A percentile compares a stretch with the other conserved stretches of the same genome.
Conservation (phyloP, 1,139 yeast genomes). For the Kluyveromyces marxianus region DNA sequence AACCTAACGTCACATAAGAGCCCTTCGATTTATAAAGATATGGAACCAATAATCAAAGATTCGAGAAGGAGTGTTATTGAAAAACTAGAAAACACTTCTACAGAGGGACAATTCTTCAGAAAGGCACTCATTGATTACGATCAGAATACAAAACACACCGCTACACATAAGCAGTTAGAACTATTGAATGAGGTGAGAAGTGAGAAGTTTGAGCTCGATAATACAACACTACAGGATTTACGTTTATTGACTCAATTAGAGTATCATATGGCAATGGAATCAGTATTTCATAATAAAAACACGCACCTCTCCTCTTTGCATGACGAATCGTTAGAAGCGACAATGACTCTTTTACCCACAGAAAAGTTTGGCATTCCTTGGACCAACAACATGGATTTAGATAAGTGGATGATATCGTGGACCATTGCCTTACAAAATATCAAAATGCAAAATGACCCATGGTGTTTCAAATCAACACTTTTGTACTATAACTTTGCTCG, state of each 20-base stretch:
- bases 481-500: slow-evolving; percentile 69
- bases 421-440: slow-evolving; percentile 60
- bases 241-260: slow-evolving; percentile 67
- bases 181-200: slow-evolving; percentile 17
- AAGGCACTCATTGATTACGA: slow-evolving; percentile 12
- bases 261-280: slow-evolving; percentile 57
- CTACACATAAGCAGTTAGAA: slow-evolving; percentile 12
- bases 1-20: slow-evolving; percentile 53
- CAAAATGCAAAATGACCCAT: slow-evolving; percentile 46
- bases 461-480: slow-evolving; percentile 66
- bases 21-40: slow-evolving; percentile 44
- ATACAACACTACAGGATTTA: slow-evolving; percentile 40
- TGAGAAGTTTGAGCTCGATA: slow-evolving; percentile 12
- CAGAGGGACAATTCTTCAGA: slow-evolving; percentile 6
- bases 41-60: slow-evolving; percentile 29
- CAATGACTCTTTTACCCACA: slow-evolving; percentile 37
- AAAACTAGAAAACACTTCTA: slow-evolving; percentile 7
- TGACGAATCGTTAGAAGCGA: slow-evolving; percentile 9
- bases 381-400: slow-evolving; percentile 56
- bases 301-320: slow-evolving; percentile 40
- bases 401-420: slow-evolving; percentile 80
- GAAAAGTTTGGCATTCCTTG: slow-evolving; percentile 61
- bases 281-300: slow-evolving; percentile 53
- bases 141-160: slow-evolving; percentile 9
- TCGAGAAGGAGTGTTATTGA: slow-evolving; percentile 10